Conservation (phyloP, 176 grass and related monocot species). For the Saccharum officinarum region DNA sequence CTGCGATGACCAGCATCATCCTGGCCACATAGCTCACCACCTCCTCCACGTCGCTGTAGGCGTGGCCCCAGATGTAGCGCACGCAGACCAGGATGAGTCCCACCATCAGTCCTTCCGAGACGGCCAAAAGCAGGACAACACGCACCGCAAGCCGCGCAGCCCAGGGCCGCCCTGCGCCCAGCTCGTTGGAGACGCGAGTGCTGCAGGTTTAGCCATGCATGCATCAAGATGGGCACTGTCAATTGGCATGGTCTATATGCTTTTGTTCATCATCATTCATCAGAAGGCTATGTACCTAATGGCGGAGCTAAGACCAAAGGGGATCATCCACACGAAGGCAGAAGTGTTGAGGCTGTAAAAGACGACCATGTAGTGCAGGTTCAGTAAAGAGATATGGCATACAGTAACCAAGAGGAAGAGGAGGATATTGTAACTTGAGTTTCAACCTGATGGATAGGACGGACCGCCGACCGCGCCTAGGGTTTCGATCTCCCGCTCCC, state of each 20-base stretch:
- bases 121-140: constrained; percentile 52
- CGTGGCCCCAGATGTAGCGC: constrained; percentile 67
- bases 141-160: constrained; percentile 52
- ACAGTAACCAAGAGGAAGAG: neutral
- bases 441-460: constrained; percentile 34
- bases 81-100: constrained; percentile 46
- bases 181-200: constrained; percentile 23
- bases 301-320: constrained; percentile 28
- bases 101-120: constrained; percentile 40
- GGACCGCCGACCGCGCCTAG: constrained; percentile 39
- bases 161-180: constrained; percentile 5
- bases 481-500: constrained; percentile 30
- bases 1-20: constrained; percentile 65
- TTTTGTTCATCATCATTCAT: neutral
- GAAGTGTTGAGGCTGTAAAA: constrained; percentile 41
- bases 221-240: no score
- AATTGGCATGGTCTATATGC: no score
- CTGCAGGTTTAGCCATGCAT: neutral
- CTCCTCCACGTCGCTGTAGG: constrained; percentile 73
- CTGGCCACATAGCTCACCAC: constrained; percentile 54
- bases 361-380: neutral
- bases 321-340: constrained; percentile 38
- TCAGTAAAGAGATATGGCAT: neutral
- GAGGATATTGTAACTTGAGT: neutral
- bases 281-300: neutral